Evolutionary conservation across 352 stramenopile genomes (phyloP), one percentile per base, ranked within the genome.

Genomic region (Peronospora belbahrii): DNA sequence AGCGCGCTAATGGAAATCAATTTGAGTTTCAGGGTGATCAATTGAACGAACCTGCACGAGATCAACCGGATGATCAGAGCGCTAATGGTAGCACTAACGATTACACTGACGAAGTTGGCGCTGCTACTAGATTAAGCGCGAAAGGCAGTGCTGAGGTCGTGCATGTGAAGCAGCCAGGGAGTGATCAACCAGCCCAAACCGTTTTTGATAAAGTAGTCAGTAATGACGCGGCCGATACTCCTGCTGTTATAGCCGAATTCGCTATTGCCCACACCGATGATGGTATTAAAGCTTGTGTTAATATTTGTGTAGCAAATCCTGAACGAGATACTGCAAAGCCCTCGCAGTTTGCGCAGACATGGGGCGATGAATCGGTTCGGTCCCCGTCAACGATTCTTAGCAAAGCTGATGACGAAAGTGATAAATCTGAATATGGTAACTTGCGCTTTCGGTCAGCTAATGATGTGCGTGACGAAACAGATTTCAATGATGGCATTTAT

Each of bases 301-400:
- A 25, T 39, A 6, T 24, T 14, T 11, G 14, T 23, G 15, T 4
- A 25, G 33, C 4, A 39, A 39, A 18, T 18, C 17, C 2, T 7
- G 11, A 24, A 23, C 6, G 3, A 20, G 41, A 28, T 7, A n/a
- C 18, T 17, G 19, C 22, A 13, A 9, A 7, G 18, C 20, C 22
- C 15, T 15, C 36, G n/a, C 49, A 28, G 4, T 13, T 4, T 44
- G n/a, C 6, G 17, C 20, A 25, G 23, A 27, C 28, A 17, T 47
- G 22, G 33, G 35, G 50, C 20, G 48, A 64, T 11, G 39, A 27
- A 32, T 49, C 42, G 4, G 52, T 55, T 55, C 15, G 39, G 15
- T 28, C 54, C 2, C 22, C 28, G 18, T 19, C 28, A 6, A 15
- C 15, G 6, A 24, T 19, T 40, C 4, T 9, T 17, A 17, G 18